These are phyloP conservation scores for Mycena crocata DNA, from an alignment of 768 basidiomycete genomes.

Conservation along the genomic window DNA sequence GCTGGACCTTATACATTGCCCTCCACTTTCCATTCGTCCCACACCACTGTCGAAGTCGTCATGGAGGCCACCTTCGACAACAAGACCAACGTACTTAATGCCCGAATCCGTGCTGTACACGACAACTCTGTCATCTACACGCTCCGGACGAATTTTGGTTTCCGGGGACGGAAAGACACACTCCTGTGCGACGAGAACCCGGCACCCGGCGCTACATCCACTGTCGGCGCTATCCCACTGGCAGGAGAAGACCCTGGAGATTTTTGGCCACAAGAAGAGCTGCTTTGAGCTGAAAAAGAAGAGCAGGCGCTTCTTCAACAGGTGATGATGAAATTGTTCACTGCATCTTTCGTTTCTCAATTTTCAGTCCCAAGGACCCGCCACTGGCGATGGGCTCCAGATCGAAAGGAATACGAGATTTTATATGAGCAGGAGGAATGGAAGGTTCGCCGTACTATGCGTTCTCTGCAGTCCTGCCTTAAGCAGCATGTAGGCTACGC, in stretches of 20 bases:
- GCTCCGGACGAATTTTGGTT: slow-evolving; percentile 55
- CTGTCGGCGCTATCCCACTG: slow-evolving; percentile 64
- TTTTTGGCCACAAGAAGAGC: slow-evolving; percentile 53
- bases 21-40: neutral
- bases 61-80: slow-evolving; percentile 69
- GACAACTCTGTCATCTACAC: slow-evolving; percentile 60
- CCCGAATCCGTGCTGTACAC: slow-evolving; percentile 54
- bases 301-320: slow-evolving; percentile 50
- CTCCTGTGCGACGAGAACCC: slow-evolving; percentile 62
- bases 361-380: slow-evolving; percentile 45
- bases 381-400: slow-evolving; percentile 59
- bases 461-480: slow-evolving; percentile 6
- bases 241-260: slow-evolving; percentile 61
- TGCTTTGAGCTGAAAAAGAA: slow-evolving; percentile 55
- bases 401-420: slow-evolving; percentile 58
- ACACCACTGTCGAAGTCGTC: neutral
- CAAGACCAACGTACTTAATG: slow-evolving; percentile 60
- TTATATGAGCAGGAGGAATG: slow-evolving; percentile 58
- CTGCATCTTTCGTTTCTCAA: slow-evolving; percentile 2
- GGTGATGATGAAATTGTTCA: neutral
- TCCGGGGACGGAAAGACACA: slow-evolving; percentile 57
- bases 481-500: slow-evolving; percentile 32
- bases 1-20: slow-evolving; percentile 10
- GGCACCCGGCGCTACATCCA: slow-evolving; percentile 42
- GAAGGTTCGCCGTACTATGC: slow-evolving; percentile 50